A percentile compares a stretch with the other conserved stretches of the same genome.
Conservation (phyloP, 768 basidiomycete genomes). For the Suillus cothurnatus region DNA sequence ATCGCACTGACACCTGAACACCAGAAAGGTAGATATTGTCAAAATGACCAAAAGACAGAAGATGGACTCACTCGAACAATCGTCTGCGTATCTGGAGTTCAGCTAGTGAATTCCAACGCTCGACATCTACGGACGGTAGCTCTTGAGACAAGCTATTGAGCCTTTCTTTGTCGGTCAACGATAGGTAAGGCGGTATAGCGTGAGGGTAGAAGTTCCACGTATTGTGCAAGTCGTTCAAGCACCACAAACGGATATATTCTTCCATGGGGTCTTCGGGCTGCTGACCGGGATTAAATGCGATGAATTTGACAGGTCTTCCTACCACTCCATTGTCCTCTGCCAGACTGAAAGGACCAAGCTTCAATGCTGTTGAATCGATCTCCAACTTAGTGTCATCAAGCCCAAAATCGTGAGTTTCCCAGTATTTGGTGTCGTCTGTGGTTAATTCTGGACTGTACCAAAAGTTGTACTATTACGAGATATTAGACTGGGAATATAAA, state of each 20-base stretch:
- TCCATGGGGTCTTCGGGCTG: background rate
- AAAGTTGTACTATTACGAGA: background rate
- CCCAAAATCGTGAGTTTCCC: background rate
- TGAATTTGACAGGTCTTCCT: background rate
- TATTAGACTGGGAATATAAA: background rate
- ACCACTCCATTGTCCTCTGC: too few species aligned
- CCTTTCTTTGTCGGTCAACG: background rate
- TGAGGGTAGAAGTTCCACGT: accelerated
- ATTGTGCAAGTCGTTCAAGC: background rate
- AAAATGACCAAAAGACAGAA: background rate
- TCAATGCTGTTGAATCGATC: background rate
- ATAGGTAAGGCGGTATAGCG: background rate
- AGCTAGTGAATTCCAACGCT: background rate
- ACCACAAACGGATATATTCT: background rate
- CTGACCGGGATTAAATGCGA: background rate
- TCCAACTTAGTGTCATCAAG: background rate
- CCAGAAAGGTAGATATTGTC: too few species aligned
- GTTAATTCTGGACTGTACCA: background rate
- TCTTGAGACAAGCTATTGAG: background rate
- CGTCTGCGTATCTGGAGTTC: background rate
- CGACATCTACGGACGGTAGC: background rate
- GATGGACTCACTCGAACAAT: background rate
- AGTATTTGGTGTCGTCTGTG: background rate
- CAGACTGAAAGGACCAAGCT: background rate
- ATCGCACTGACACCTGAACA: background rate